Base-by-base conservation (phyloP, 768 basidiomycete genomes). In the Fomitopsis serialis region DNA sequence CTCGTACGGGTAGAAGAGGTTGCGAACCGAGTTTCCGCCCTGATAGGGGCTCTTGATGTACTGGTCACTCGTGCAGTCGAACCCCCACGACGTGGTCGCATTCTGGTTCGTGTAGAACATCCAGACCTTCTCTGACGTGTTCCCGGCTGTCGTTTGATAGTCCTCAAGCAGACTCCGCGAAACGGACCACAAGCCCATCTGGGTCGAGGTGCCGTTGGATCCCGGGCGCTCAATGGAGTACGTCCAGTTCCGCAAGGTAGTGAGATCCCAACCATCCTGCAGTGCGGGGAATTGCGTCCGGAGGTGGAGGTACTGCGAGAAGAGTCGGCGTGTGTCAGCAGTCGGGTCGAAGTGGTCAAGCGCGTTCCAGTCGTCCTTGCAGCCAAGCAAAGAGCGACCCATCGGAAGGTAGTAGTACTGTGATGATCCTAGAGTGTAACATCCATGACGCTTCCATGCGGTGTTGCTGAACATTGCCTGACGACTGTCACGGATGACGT, bases 281-380 rank as follows among this genome's bases (percentile, higher is more conserved):
- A 96, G 76, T 2, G 88, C 77, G 22, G 76, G 80, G 68, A 87
- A 96, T 13, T 74, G 69, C 6, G 66, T 66, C 27, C 94, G 86
- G 35, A 96, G 74, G 61, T 81, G 76, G 53, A 86, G 67, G 72
- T 91, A 85, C 50, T 88, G 89, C 17, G 80, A 66, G 62, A 91
- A 83, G 53, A 91, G 64, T 52, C 92, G 85, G 36, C 88, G 81
- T 36, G 78, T 78, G 62, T 89, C 85, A 12, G 85, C 72, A 2
- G 93, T 95, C 24, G 92, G 92, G 68, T 97, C 94, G 66, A 96
- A 96, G 67, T 97, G 94, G 62, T 97, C 94, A 29, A 95, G 81
- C 2, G 89, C 81, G 67, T 96, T 95, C 91, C 89, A 94, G 60
- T 89, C 84, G 63, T 96, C 92, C 44, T 86, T 62, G 66, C 94